Evolutionary conservation across 148 eudicot genomes (phyloP).

Genomic region (Persicaria maculosa): DNA sequence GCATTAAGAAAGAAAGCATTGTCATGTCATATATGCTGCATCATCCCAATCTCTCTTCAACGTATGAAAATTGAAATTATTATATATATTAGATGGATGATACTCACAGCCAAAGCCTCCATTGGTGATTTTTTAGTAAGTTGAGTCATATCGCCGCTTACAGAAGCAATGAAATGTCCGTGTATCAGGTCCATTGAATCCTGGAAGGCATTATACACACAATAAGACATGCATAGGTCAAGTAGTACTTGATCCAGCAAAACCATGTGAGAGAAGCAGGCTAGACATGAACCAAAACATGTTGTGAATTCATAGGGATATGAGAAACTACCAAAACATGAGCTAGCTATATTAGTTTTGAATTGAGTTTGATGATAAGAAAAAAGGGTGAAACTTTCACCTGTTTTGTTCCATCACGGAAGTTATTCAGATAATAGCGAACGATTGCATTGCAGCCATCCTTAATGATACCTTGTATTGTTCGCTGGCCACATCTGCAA

Average conservation of each 20-base stretch:
- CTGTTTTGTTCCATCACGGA: slow-evolving; percentile 90
- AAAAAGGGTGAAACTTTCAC: slow-evolving; percentile 22
- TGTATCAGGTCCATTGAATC: slow-evolving; percentile 91
- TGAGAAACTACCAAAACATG: no score
- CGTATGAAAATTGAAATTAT: not conserved
- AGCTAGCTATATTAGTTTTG: no score
- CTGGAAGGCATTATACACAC: slow-evolving; percentile 20
- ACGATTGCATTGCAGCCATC: slow-evolving; percentile 77
- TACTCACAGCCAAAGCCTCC: slow-evolving; percentile 84
- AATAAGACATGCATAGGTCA: not conserved
- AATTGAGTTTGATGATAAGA: not conserved
- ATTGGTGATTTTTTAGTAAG: slow-evolving; percentile 53
- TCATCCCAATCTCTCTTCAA: no score
- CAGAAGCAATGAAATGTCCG: slow-evolving; percentile 82
- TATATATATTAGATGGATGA: not conserved
- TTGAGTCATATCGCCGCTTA: slow-evolving; percentile 52
- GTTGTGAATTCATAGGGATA: no score
- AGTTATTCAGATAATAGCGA: slow-evolving; percentile 92
- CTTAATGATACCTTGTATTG: slow-evolving; percentile 64
- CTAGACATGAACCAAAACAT: no score
- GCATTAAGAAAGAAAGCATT: slow-evolving; percentile 23
- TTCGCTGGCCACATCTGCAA: slow-evolving; percentile 80
- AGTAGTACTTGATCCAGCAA: not conserved
- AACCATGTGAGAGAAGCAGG: no score
- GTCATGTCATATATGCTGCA: no score